Percentiles rank a stretch among this genome's conserved stretches.
phyloP scores from a whole-genome alignment of 2,329 filamentous ascomycete genomes.

The Nemania bipapillata region DNA sequence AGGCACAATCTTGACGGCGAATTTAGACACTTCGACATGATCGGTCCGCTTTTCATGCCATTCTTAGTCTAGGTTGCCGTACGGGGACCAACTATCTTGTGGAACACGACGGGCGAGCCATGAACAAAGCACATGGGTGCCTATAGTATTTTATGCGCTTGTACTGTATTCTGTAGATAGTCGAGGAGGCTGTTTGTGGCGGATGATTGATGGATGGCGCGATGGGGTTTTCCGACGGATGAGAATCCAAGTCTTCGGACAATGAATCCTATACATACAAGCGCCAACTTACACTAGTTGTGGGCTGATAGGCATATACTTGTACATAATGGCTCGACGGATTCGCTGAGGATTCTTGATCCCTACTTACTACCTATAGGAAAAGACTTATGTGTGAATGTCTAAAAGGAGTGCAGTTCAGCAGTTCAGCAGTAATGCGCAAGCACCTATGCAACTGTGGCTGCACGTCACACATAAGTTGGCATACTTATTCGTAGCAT shows the following conservation, averaged over 20 bases:
- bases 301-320: constrained; percentile 18
- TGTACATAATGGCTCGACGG: constrained; percentile 24
- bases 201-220: not conserved
- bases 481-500: not conserved
- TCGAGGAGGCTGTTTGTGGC: not conserved
- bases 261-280: constrained; percentile 13
- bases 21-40: not conserved
- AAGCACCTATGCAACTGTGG: not conserved
- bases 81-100: not conserved
- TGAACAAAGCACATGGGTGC: constrained; percentile 8
- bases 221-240: constrained; percentile 5
- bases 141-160: too few relatives aligned
- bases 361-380: not conserved
- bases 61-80: not conserved
- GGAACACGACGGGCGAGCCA: not conserved
- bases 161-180: not conserved
- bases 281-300: too few relatives aligned
- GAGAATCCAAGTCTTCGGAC: not conserved
- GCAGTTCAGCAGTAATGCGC: too few relatives aligned
- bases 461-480: not conserved
- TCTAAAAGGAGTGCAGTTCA: constrained; percentile 1
- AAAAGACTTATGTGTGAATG: not conserved
- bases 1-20: not conserved
- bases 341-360: constrained; percentile 10
- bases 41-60: constrained; percentile 16